Evolutionary conservation across 2,329 filamentous ascomycete species (phyloP).

Genomic region (Blumeria graminis): DNA sequence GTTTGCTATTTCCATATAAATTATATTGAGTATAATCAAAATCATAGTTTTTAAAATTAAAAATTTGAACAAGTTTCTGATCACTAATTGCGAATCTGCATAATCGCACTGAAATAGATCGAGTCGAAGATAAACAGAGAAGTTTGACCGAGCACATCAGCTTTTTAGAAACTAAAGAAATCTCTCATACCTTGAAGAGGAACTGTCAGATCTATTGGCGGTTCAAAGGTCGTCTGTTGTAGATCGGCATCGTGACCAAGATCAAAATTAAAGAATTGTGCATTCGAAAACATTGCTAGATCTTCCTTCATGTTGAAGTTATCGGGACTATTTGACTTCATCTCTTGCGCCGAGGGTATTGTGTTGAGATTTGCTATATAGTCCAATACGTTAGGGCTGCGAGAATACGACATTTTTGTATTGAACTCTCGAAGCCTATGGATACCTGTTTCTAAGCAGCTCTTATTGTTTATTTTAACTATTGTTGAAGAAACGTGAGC

Average conservation of each 20-base stretch:
- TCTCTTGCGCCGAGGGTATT: slow-evolving; percentile 36
- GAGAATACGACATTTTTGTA: slow-evolving; percentile 35
- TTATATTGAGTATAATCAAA: not conserved
- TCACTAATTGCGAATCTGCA: not conserved
- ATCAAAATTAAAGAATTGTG: slow-evolving; percentile 62
- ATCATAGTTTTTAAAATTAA: not conserved
- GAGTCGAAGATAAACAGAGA: not conserved
- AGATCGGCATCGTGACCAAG: slow-evolving; percentile 34
- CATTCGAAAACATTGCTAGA: slow-evolving; percentile 58
- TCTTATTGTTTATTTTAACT: too few species aligned
- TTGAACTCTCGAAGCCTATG: not conserved
- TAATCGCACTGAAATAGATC: not conserved
- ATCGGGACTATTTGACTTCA: slow-evolving; percentile 24
- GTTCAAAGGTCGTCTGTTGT: slow-evolving; percentile 15
- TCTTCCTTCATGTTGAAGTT: slow-evolving; percentile 43
- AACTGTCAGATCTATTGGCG: slow-evolving; percentile 3
- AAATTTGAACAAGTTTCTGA: not conserved
- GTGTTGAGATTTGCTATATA: slow-evolving; percentile 73
- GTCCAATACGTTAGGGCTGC: slow-evolving; percentile 68
- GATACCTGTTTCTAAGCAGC: too few species aligned
- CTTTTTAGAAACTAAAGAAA: not conserved
- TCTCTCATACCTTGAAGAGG: slow-evolving; percentile 1
- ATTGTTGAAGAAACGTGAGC: too few species aligned
- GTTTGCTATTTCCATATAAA: not conserved
- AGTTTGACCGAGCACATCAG: not conserved